Conservation (phyloP, 371 early-diverging fungal genomes). For the Saksenaea vasiformis region DNA sequence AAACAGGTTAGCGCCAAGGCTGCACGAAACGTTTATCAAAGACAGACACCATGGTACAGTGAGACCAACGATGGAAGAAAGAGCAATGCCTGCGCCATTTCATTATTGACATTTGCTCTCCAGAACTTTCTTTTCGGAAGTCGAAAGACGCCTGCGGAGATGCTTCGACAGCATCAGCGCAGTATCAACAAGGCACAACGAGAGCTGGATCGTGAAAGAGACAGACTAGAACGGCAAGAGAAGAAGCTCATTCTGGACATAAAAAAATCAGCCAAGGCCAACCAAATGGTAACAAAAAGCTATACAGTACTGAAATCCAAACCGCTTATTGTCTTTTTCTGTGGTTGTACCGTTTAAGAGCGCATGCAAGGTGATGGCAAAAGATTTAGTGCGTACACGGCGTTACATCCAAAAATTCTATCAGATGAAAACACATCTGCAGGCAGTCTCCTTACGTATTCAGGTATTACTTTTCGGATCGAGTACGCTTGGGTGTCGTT, state of each 20-base stretch:
- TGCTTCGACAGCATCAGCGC: constrained; percentile 90
- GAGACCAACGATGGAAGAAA: not conserved
- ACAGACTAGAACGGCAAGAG: constrained; percentile 90
- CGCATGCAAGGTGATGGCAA: constrained; percentile 96
- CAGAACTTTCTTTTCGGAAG: constrained; percentile 73
- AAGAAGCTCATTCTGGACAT: constrained; percentile 94
- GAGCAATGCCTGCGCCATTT: not conserved
- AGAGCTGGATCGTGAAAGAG: constrained; percentile 91
- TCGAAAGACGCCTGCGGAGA: constrained; percentile 83
- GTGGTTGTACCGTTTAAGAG: constrained; percentile 40
- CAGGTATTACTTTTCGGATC: constrained; percentile 60
- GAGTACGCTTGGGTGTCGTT: not conserved
- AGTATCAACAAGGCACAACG: constrained; percentile 86
- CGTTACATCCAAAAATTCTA: constrained; percentile 94
- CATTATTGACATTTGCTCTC: not conserved
- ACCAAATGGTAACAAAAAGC: constrained; percentile 74
- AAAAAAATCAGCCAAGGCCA: constrained; percentile 87
- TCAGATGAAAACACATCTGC: constrained; percentile 93
- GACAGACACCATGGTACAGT: not conserved
- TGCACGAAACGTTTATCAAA: not conserved
- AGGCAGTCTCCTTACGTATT: constrained; percentile 89
- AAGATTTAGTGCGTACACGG: constrained; percentile 94
- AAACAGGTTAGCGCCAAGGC: not conserved
- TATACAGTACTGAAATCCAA: too few relatives aligned
- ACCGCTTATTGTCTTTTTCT: not conserved